Percentiles rank a stretch among this genome's conserved stretches.
Evolutionary conservation across 2,329 filamentous ascomycete species (phyloP).

Genomic region (Trichoderma aggressivum): DNA sequence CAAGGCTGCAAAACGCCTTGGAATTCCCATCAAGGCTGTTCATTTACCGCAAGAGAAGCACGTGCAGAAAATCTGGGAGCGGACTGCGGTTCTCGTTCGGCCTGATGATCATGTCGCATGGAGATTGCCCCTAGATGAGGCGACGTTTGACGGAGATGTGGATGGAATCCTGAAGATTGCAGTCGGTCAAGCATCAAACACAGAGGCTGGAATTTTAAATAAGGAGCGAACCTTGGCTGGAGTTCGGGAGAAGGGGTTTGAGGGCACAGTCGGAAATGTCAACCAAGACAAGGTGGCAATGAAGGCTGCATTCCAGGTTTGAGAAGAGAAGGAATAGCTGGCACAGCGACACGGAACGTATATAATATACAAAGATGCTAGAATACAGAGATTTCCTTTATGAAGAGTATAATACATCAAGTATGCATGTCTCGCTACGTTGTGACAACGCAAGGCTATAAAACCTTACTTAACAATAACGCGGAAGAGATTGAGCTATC

Average conservation of each 20-base stretch:
- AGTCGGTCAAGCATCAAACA: neutral
- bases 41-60: neutral
- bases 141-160: neutral
- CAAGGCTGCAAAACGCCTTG: neutral
- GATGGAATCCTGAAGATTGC: neutral
- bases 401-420: neutral
- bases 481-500: neutral
- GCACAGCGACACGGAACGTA: neutral
- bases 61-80: neutral
- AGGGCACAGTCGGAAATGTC: neutral
- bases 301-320: neutral
- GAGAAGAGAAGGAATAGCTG: neutral
- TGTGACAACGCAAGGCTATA: neutral
- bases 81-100: neutral
- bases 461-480: neutral
- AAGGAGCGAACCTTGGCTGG: neutral
- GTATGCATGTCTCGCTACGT: neutral
- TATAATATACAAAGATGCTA: neutral
- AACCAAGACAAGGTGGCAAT: neutral
- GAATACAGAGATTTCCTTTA: neutral
- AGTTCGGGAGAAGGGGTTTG: neutral
- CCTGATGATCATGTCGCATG: neutral
- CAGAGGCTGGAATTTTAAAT: neutral
- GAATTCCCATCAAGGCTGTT: neutral
- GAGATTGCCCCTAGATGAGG: neutral